Evolutionary conservation across 331 rosid genomes (phyloP), one percentile per base, ranked within the genome.

Genomic region (Phaseolus coccineus): DNA sequence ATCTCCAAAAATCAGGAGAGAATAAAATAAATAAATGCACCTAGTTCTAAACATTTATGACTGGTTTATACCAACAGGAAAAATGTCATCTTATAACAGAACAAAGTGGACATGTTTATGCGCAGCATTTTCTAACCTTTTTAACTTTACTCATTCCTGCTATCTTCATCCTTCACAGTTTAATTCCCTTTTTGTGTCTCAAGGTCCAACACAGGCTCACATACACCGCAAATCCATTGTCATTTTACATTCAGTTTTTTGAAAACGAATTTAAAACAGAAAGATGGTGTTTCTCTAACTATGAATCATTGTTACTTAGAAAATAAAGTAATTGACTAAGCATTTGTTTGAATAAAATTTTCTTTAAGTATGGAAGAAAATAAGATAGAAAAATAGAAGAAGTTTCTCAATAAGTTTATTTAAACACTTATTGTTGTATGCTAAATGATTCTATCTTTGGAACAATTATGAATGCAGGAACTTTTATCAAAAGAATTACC

Each of bases 401-500:
- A 10, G 48, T 42, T 42, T 42, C 13, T 42, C 13, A 2, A 42
- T 11, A 44, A 9, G 7, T 11, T 10, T 48, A 47, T 47, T n/a
- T 2, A 47, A 3, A 35, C 4, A 35, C 39, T 35, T 33, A 33
- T 33, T 4, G 37, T 33, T 0, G 4, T 57, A 11, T 68, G 77
- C 28, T 30, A 53, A 71, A 28, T 68, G 52, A 46, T 51, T 77
- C 61, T 76, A 55, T 69, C 58, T 77, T 77, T 35, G 71, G 74
- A 80, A 71, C 80, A 85, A 62, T 83, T 44, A 15, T 61, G 15
- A 75, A 84, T 85, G 89, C 91, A 90, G 98, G 96, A 90, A 73
- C 90, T 95, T 13, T 40, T 95, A 84, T 86, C 90, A 44, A 90
- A 89, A 84, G 97, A 91, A 77, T 77, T 91, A 53, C 91, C 96